A percentile compares a stretch with the other conserved stretches of the same genome.
Evolutionary conservation across 345 rosid genomes (phyloP).

Genomic region (Syzygium oleosum): DNA sequence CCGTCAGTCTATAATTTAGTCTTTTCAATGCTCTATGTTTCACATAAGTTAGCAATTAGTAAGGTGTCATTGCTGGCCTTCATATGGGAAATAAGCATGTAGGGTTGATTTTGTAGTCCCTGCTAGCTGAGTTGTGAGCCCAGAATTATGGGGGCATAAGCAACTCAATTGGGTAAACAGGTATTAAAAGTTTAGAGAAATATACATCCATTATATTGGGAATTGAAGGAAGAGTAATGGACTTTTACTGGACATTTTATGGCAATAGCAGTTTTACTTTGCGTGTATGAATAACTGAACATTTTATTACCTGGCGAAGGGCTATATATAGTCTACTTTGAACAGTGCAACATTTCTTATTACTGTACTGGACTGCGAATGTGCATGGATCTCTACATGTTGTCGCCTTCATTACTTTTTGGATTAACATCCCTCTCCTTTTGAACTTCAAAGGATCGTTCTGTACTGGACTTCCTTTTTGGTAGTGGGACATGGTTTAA

Average conservation of each 20-base stretch:
- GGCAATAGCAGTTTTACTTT: background rate
- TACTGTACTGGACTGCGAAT: background rate
- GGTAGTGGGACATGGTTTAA: background rate
- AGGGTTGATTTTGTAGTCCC: background rate
- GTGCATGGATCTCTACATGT: background rate
- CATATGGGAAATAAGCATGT: background rate
- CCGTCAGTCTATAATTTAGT: background rate
- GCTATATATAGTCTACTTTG: background rate
- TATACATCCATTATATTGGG: background rate
- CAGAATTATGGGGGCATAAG: background rate
- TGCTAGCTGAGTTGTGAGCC: background rate
- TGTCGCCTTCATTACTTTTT: background rate
- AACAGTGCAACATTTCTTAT: background rate
- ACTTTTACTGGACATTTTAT: background rate
- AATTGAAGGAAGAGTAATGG: background rate
- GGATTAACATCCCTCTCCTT: background rate
- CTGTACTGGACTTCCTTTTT: background rate
- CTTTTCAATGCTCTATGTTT: background rate
- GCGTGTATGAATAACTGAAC: background rate
- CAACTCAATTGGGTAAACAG: background rate
- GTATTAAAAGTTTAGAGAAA: background rate
- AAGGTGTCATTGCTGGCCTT: background rate
- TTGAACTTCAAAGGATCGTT: background rate
- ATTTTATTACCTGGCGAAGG: background rate
- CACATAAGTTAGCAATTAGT: background rate